Percentiles rank a stretch among this genome's conserved stretches.
Conservation (phyloP, 352 stramenopile species). For the Phytopythium aichiense region DNA sequence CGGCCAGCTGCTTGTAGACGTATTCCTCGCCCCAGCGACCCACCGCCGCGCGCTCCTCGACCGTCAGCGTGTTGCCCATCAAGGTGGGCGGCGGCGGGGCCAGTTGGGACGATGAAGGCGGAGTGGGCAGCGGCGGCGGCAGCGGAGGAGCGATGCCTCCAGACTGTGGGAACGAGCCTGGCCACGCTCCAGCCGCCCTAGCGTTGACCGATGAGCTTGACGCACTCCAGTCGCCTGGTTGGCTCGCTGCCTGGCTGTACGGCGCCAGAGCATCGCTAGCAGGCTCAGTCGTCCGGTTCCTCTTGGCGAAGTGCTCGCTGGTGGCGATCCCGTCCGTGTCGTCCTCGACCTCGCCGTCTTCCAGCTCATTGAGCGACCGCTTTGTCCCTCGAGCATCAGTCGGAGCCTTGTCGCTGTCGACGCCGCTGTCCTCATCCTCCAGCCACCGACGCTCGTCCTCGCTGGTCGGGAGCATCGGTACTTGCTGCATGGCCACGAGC, state of each 20-base stretch:
- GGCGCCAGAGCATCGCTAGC: not conserved
- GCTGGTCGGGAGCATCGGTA: constrained; percentile 34
- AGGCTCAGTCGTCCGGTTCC: not conserved
- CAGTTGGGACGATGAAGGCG: not conserved
- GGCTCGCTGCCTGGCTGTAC: not conserved
- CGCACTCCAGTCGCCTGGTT: not conserved
- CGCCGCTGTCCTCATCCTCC: not conserved
- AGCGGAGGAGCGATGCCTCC: constrained; percentile 8
- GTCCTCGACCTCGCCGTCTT: constrained; percentile 53
- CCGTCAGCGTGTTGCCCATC: constrained; percentile 57
- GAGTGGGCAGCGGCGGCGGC: constrained; percentile 6
- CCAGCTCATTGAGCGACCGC: constrained; percentile 20
- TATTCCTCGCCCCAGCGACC: constrained; percentile 83
- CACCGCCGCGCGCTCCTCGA: constrained; percentile 71
- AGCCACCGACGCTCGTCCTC: constrained; percentile 35
- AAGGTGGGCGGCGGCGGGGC: constrained; percentile 13
- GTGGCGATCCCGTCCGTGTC: constrained; percentile 6
- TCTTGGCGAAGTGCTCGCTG: constrained; percentile 10
- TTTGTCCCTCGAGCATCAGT: constrained; percentile 8
- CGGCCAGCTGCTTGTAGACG: constrained; percentile 68
- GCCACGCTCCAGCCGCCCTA: not conserved
- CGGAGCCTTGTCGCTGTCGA: not conserved
- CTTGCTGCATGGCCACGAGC: constrained; percentile 55
- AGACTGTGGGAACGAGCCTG: not conserved
- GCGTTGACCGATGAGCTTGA: not conserved